Percentiles rank a stretch among this genome's conserved stretches.
These are phyloP conservation scores for Melocanna baccifera DNA, from an alignment of 176 grass and related monocot genomes.

Conservation along the genomic window DNA sequence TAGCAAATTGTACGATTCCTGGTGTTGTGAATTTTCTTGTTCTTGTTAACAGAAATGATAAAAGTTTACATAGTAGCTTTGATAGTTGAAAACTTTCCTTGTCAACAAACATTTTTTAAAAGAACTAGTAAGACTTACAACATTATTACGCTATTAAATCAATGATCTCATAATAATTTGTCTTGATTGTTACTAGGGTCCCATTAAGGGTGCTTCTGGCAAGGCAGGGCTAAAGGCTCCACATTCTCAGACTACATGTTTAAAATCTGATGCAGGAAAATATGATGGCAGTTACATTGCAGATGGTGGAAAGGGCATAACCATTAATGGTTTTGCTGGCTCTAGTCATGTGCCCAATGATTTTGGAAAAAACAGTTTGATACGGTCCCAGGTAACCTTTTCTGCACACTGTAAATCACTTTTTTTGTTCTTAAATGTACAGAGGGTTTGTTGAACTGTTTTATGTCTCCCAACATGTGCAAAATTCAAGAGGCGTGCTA, in stretches of 20 bases:
- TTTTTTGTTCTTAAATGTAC: neutral
- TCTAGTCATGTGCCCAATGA: neutral
- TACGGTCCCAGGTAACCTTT: slow-evolving; percentile 37
- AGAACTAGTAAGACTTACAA: slow-evolving; percentile 9
- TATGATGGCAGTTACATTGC: slow-evolving; percentile 11
- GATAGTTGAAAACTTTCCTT: slow-evolving; percentile 2
- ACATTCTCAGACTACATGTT: slow-evolving; percentile 33
- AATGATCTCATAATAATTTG: slow-evolving; percentile 8
- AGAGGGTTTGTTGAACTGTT: neutral
- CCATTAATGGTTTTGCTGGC: slow-evolving; percentile 10
- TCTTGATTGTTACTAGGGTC: slow-evolving; percentile 37
- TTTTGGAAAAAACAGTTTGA: slow-evolving; percentile 23
- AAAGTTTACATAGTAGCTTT: neutral
- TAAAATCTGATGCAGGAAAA: slow-evolving; percentile 28
- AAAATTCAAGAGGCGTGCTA: neutral
- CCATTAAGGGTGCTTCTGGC: slow-evolving; percentile 18
- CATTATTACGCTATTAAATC: neutral
- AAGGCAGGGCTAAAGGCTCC: slow-evolving; percentile 27
- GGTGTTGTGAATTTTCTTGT: neutral
- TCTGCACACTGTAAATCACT: neutral
- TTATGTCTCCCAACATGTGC: neutral
- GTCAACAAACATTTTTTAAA: neutral
- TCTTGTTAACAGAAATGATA: neutral
- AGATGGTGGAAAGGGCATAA: slow-evolving; percentile 29
- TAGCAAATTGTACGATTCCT: neutral